Evolutionary conservation across 192 early-diverging fungal species (phyloP), one percentile per base, ranked within the genome.

Genomic region (Dissophora ornata): DNA sequence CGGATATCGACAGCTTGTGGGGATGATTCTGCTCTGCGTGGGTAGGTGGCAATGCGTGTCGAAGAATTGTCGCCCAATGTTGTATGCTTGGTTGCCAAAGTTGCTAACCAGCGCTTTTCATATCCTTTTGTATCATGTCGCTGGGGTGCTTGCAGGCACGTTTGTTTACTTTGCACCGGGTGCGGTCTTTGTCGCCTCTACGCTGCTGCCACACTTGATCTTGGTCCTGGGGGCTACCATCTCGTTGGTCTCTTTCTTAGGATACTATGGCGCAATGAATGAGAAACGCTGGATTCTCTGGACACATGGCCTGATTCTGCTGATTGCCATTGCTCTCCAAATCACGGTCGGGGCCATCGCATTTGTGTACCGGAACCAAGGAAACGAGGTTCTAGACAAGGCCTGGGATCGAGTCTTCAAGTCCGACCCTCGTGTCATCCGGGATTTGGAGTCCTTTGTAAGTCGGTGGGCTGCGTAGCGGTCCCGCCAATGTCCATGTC

Each of bases 211-310:
- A 24, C 73, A 77, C 44, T 33, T 66, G 41, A 45, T 77, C 9
- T 16, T 77, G 18, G 56, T 77, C 21, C 49, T 77, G 7, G 73
- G 73, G 2, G 73, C 73, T 1, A 62, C 73, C 16, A 77, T 77
- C 30, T 67, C 73, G 9, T 40, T 77, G 36, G 73, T 77, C 26
- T 77, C 73, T 1, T 77, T 77, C 57, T 15, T 77, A 34, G 73
- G 73, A 29, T 77, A 77, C 34, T 77, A 77, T 62, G 73, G 73
- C 5, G 65, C 54, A 28, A 67, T 77, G 73, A 67, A 61, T 49
- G 73, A 77, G 47, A 77, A 77, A 53, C 73, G 73, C 18, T 77
- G 73, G 73, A 51, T 77, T 11, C 64, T 77, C 1, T 77, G 73
- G 73, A 34, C 67, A 9, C 65, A 77, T 21, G 73, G 40, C 7